A percentile compares a stretch with the other conserved stretches of the same genome.
Evolutionary conservation across 176 grass and related monocot species (phyloP).

Genomic region (barley (Hordeum vulgare)): MorexV3_pseudomolecules_assembly NC_058523.1:510632755-510633254

Average conservation of each 20-base stretch:
- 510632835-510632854: background rate
- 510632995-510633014: background rate
- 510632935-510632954: background rate
- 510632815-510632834: too few relatives aligned
- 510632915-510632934: background rate
- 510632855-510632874: too few relatives aligned
- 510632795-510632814: too few relatives aligned
- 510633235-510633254: background rate
- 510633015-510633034: background rate
- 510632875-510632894: background rate
- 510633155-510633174: too few relatives aligned
- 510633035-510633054: background rate
- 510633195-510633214: too few relatives aligned
- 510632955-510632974: background rate
- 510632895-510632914: background rate
- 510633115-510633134: background rate
- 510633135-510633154: background rate
- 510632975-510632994: background rate
- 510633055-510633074: background rate
- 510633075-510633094: background rate
- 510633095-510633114: background rate
- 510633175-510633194: too few relatives aligned
- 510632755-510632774: background rate
- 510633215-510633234: too few relatives aligned
- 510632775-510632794: background rate